phyloP scores from a whole-genome alignment of 805 yeast genomes.

The Wickerhamiella alocasiicola region DNA sequence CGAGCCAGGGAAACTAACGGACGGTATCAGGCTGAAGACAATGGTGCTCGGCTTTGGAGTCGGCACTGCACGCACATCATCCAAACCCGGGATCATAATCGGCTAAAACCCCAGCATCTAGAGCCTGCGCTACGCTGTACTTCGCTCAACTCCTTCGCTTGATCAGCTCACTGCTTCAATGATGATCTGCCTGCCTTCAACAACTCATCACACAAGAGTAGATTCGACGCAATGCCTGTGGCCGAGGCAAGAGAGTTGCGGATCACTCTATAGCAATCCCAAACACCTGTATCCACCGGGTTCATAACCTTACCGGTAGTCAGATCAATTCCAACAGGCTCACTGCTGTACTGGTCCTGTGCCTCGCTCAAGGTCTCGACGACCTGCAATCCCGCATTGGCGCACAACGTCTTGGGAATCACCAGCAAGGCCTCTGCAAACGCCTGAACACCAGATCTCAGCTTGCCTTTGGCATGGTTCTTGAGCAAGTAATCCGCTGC shows the following conservation, averaged over 20 bases:
- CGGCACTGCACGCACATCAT: no score
- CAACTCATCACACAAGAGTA: conserved; percentile 88
- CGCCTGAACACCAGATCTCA: conserved; percentile 82
- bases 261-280: conserved; percentile 91
- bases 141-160: no score
- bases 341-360: conserved; percentile 71
- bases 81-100: no score
- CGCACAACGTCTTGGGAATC: conserved; percentile 83
- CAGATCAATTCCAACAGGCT: conserved; percentile 81
- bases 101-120: no score
- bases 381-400: conserved; percentile 88
- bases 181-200: conserved; percentile 93
- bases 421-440: conserved; percentile 85
- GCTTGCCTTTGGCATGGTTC: conserved; percentile 63
- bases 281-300: conserved; percentile 85
- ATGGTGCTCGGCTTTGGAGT: no score
- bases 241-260: conserved; percentile 89
- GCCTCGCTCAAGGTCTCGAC: conserved; percentile 79
- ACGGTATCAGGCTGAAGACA: no score
- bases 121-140: no score
- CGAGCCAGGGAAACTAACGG: no score
- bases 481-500: conserved; percentile 57
- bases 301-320: conserved; percentile 91
- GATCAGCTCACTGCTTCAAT: no score
- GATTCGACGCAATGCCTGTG: conserved; percentile 84